These are phyloP conservation scores for Mycena maculata DNA, from an alignment of 768 basidiomycete genomes.

Conservation along the genomic window DNA sequence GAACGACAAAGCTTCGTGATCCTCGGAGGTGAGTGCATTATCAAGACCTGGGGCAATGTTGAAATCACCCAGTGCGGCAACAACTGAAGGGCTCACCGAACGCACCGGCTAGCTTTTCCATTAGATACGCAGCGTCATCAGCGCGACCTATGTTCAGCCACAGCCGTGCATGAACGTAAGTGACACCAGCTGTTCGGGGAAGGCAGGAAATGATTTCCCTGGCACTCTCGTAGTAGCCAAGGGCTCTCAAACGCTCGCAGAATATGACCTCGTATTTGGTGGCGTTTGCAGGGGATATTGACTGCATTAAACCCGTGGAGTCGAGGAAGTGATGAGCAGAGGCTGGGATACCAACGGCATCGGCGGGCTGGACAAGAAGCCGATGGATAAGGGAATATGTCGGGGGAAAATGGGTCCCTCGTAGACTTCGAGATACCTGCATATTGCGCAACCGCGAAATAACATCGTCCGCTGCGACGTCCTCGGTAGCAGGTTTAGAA, in stretches of 20 bases:
- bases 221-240: conserved; percentile 72
- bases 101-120: conserved; percentile 80
- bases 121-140: conserved; percentile 76
- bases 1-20: conserved; percentile 67
- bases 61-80: conserved; percentile 18
- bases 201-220: conserved; percentile 80
- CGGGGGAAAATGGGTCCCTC: conserved; percentile 56
- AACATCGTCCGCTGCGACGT: conserved; percentile 67
- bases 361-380: conserved; percentile 65
- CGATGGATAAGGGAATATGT: conserved; percentile 73
- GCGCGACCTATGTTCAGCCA: conserved; percentile 73
- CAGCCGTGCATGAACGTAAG: conserved; percentile 78
- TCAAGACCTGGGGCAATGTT: conserved; percentile 55
- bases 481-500: conserved; percentile 40
- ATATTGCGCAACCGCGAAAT: conserved; percentile 76
- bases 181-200: conserved; percentile 79
- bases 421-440: conserved; percentile 68
- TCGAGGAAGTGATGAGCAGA: conserved; percentile 81
- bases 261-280: conserved; percentile 77
- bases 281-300: conserved; percentile 74
- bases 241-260: conserved; percentile 72
- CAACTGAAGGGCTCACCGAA: conserved; percentile 66
- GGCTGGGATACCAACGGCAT: conserved; percentile 61
- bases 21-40: conserved; percentile 66
- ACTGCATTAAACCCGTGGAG: conserved; percentile 71